Evolutionary conservation across 2,329 filamentous ascomycete genomes (phyloP).

Genomic region (Talaromyces sp.): DNA sequence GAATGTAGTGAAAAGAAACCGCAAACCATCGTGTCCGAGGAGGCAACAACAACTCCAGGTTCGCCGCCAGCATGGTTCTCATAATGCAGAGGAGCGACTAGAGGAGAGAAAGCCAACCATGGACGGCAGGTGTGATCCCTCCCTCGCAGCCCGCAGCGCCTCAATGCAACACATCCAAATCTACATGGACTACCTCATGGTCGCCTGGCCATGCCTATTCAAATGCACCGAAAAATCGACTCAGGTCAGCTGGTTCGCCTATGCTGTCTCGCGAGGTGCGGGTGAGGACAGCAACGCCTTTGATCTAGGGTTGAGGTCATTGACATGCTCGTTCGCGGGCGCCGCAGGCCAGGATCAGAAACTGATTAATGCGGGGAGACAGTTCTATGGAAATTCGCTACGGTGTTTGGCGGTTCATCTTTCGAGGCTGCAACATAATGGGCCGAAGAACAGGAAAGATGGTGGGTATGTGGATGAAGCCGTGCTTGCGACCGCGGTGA

Average conservation of each 20-base stretch:
- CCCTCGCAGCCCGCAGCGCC: not conserved
- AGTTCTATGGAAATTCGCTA: not conserved
- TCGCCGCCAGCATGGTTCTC: not conserved
- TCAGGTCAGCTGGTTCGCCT: not conserved
- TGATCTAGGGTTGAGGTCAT: not conserved
- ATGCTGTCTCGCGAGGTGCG: not conserved
- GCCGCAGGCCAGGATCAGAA: not conserved
- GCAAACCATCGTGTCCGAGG: not conserved
- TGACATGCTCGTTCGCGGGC: not conserved
- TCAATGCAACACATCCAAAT: not conserved
- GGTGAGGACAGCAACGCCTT: not conserved
- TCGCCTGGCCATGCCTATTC: not conserved
- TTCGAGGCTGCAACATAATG: not conserved
- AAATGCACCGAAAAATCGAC: not conserved
- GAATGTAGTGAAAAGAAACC: not conserved
- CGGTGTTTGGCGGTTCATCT: not conserved
- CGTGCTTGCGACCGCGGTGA: constrained; percentile 31
- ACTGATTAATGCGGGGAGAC: not conserved
- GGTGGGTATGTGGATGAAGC: not conserved
- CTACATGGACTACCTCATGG: not conserved
- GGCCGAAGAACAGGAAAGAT: not conserved
- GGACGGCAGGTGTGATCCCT: not conserved
- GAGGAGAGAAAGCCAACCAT: not conserved
- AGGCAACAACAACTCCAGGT: not conserved
- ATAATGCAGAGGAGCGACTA: not conserved